Evolutionary conservation across 1,284 basidiomycete genomes (phyloP), one percentile per base, ranked within the genome.

Genomic region (Moesziomyces sp.): DNA sequence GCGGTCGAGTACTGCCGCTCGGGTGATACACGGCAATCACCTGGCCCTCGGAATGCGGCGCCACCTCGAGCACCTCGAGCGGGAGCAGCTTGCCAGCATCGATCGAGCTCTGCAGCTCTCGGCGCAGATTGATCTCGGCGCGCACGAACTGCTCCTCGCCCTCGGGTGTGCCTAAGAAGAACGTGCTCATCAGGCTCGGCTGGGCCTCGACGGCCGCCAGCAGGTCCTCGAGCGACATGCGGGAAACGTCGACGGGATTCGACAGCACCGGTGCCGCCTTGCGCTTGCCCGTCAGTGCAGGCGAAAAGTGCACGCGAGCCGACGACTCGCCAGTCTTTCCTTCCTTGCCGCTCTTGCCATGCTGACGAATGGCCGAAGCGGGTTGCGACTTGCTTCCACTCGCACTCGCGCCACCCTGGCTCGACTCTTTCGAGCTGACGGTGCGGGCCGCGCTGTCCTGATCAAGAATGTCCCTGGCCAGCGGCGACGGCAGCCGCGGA

Each of bases 101-200:
- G 58, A 87, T 83, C 6, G 85, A 82, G 26, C 76, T 81, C 52
- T 84, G 80, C 26, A 87, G 75, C 64, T 86, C 86, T 23, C 86
- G 83, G 23, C 84, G 77, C 28, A 87, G 73, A 8, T 86, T 82
- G 65, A 87, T 84, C 40, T 84, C 84, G 42, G 84, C 79, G 9
- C 85, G 79, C 13, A 87, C 87, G 57, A 83, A 86, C n/a, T 83
- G 82, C 72, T 87, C 87, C 68, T 87, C 87, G 14, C 86, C 84
- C 51, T 86, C 85, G 5, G 84, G 76, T 19, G 81, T 83, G 18
- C 84, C 85, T 19, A 86, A 81, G 52, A 84, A 82, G 18, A 85
- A 76, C 16, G 78, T 81, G 44, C 83, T 78, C 43, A 85, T 82
- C 48, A 81, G 78, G 28, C 80, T 77, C 34, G 85, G 83, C 55